These are phyloP conservation scores for Leccinum variicolor DNA, from an alignment of 768 basidiomycete genomes.

Conservation along the genomic window DNA sequence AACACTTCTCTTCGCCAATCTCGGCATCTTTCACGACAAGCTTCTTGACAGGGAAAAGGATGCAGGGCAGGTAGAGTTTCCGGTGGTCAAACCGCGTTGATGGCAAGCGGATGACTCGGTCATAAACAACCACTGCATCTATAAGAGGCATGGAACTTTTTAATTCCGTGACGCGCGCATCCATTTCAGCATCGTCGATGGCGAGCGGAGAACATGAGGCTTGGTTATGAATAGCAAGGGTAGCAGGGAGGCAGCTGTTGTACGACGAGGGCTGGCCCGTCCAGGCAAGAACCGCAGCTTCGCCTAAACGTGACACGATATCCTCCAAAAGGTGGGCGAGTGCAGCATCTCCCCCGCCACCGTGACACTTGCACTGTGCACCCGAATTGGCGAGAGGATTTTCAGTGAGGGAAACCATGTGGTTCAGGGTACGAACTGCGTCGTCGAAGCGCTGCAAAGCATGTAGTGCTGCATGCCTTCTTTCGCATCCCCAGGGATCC, in stretches of 20 bases:
- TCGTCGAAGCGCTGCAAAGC: background rate
- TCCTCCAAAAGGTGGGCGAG: conserved; percentile 12
- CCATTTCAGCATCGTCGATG: background rate
- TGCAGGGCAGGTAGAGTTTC: conserved; percentile 7
- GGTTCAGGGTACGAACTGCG: background rate
- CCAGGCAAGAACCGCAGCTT: conserved; percentile 7
- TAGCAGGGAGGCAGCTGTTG: conserved; percentile 10
- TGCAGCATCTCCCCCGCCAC: conserved; percentile 1
- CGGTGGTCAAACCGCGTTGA: background rate
- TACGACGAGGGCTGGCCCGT: conserved; percentile 6
- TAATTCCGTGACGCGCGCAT: background rate
- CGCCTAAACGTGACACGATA: conserved; percentile 3
- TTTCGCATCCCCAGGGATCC: background rate
- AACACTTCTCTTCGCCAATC: background rate
- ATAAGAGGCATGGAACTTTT: background rate
- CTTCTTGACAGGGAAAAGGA: conserved; percentile 3
- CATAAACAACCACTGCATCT: background rate
- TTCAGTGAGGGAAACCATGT: background rate
- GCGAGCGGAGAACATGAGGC: background rate
- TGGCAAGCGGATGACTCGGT: background rate
- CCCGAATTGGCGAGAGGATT: background rate
- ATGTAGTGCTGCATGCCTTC: background rate
- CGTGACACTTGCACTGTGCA: background rate
- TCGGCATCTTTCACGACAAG: background rate
- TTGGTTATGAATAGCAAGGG: background rate